Evolutionary conservation across 441 rosid species (phyloP), one percentile per base, ranked within the genome.

Genomic region (Jatropha podagrica): DNA sequence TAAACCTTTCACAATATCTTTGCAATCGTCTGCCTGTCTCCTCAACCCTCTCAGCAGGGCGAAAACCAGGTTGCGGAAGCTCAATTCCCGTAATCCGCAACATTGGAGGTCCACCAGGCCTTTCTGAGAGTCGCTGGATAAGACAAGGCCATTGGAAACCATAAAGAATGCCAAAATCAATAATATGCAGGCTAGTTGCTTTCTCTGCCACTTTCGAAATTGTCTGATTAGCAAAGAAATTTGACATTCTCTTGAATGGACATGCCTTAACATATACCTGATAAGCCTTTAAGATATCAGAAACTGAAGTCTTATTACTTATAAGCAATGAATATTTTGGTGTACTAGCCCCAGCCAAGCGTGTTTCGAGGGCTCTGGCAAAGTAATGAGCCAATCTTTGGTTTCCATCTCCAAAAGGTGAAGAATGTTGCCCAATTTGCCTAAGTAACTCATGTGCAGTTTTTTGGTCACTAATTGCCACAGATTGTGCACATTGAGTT

Each of bases 61-160:
- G 83, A 84, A 93, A 92, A 15, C 98, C 99, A 3, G 94, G 85
- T 73, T 96, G 98, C 15, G 98, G 99, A 49, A 91, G 83, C 85
- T 96, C 99, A 38, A 96, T 89, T 42, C 91, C 97, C 0, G 99
- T 96, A 14, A 96, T 89, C 0, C 97, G 95, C 76, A 96, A 75
- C 78, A 68, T 79, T 5, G 98, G 97, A 63, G 98, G 97, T 55
- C 94, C 97, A 0, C 80, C 88, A 2, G 64, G 65, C 69, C 89
- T 83, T 40, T 67, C 64, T 0, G 99, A 87, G 58, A 96, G 74
- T 2, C 91, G 87, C 76, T 88, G 92, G 66, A 96, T 92, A 15
- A 93, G 86, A 83, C 95, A 90, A 79, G 99, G 99, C 99, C 98
- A 96, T 52, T 96, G 99, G 74, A 91, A 96, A 32, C 99, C 99